Base-by-base conservation (phyloP, 179 eudicot species). In the Patellifolia procumbens region DNA sequence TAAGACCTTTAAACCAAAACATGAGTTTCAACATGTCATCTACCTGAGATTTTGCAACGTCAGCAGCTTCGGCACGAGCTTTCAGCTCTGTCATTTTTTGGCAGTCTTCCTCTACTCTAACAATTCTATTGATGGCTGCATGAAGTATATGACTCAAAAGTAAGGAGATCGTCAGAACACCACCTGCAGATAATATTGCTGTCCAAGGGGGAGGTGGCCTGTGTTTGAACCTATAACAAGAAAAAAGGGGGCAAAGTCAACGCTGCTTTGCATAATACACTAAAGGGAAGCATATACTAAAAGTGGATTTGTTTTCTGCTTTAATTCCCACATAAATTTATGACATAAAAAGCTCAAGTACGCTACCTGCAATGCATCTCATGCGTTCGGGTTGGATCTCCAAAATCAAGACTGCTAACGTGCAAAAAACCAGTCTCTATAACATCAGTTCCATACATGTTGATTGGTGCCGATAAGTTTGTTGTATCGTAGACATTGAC, bases 361-460 rank as follows among this genome's bases (percentile, higher is more conserved):
- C 29, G 49, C 58, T 77, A 93, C 98, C 98, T 91, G 97, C 98
- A 93, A 83, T 85, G 98, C 95, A 93, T 93, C 90, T 93, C 98
- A 71, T 93, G 95, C 73, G 86, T 91, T 72, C 97, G 88, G 68
- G 87, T 77, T 63, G 98, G 98, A 81, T 93, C 98, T 45, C 98
- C 98, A 82, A 93, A 93, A 79, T 93, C 95, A 74, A 93, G 95
- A 76, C 75, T 72, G 82, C 95, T 90, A 58, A 80, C 77, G 53
- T 83, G 91, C 84, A 89, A 75, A 66, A 83, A 78, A 43, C 95
- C 98, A 4, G 91, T 92, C 73, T 90, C 97, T 34, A 76, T 76
- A 37, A 78, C 89, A 76, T 83, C 83, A 67, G 88, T 72, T 20
- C 98, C 98, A 43, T 92, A 94, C 98, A 94, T 94, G 53, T 81